Evolutionary conservation across 257 asterid genomes (phyloP).

Genomic region (Galeopsis tetrahit): DNA sequence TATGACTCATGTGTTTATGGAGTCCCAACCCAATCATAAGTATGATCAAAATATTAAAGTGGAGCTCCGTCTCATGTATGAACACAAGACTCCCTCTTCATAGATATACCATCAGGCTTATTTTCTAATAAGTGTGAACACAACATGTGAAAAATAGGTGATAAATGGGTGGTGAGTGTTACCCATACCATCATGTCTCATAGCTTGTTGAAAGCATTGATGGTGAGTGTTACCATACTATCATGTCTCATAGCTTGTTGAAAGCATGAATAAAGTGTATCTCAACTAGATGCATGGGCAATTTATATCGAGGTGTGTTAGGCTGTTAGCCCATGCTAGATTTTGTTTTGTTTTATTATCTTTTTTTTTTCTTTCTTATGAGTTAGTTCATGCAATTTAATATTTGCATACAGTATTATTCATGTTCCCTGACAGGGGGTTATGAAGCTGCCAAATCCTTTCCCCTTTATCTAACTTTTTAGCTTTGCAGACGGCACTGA

Average conservation of each 20-base stretch:
- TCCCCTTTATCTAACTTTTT: constrained; percentile 28
- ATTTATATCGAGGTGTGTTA: not conserved
- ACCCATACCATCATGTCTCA: not conserved
- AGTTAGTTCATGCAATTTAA: constrained; percentile 3
- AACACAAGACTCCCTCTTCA: too few relatives aligned
- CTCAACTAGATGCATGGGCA: not conserved
- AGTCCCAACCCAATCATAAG: too few relatives aligned
- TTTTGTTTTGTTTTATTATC: not conserved
- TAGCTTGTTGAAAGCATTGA: constrained; percentile 6
- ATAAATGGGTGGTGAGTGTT: not conserved
- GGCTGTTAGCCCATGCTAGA: not conserved
- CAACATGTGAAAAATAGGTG: not conserved
- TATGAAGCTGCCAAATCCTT: constrained; percentile 26
- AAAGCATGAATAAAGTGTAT: constrained; percentile 10
- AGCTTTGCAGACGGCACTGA: constrained; percentile 55
- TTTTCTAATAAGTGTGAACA: not conserved
- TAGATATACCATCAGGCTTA: not conserved
- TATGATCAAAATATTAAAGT: too few relatives aligned
- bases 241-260: constrained; percentile 2
- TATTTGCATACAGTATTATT: not conserved
- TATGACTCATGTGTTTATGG: too few relatives aligned
- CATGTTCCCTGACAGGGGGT: constrained; percentile 7
- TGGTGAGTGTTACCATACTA: constrained; percentile 1
- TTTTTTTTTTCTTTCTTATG: not conserved
- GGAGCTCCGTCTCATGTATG: too few relatives aligned